Conservation (phyloP, 495 filamentous ascomycete species). For the Penicilliopsis zonata region DNA sequence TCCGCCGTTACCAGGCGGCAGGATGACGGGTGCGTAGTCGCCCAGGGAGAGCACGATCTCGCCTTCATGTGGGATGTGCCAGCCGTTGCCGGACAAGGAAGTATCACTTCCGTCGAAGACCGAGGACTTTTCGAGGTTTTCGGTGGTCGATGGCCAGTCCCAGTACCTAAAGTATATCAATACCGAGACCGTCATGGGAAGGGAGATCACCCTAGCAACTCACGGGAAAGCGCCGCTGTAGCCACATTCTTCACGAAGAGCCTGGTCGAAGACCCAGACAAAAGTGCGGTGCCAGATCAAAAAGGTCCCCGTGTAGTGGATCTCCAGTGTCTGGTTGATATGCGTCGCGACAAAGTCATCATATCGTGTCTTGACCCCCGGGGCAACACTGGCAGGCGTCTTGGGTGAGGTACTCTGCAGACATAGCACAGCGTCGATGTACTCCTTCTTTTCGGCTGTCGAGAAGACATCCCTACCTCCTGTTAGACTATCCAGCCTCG, state of each 20-base stretch:
- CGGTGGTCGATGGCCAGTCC: conserved; percentile 48
- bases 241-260: conserved; percentile 57
- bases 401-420: conserved; percentile 34
- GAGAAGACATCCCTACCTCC: too few relatives aligned
- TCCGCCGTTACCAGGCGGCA: conserved; percentile 39
- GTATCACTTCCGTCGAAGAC: conserved; percentile 46
- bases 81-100: conserved; percentile 46
- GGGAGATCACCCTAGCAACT: conserved; percentile 1
- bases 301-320: conserved; percentile 52
- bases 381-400: conserved; percentile 19
- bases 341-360: conserved; percentile 57
- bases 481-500: too few relatives aligned
- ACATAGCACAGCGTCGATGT: conserved; percentile 50
- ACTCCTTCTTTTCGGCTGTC: conserved; percentile 34
- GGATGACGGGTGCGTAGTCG: too few relatives aligned
- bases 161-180: conserved; percentile 31
- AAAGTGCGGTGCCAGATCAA: conserved; percentile 64
- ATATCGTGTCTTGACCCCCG: conserved; percentile 40
- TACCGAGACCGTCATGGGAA: background rate
- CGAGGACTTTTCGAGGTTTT: conserved; percentile 40
- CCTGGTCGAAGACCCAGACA: conserved; percentile 49
- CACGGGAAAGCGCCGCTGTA: conserved; percentile 41
- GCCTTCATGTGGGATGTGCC: conserved; percentile 21
- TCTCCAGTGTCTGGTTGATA: conserved; percentile 43
- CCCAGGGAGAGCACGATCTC: conserved; percentile 7